phyloP scores from a whole-genome alignment of 345 rosid species.

The Combretum micranthum region DNA sequence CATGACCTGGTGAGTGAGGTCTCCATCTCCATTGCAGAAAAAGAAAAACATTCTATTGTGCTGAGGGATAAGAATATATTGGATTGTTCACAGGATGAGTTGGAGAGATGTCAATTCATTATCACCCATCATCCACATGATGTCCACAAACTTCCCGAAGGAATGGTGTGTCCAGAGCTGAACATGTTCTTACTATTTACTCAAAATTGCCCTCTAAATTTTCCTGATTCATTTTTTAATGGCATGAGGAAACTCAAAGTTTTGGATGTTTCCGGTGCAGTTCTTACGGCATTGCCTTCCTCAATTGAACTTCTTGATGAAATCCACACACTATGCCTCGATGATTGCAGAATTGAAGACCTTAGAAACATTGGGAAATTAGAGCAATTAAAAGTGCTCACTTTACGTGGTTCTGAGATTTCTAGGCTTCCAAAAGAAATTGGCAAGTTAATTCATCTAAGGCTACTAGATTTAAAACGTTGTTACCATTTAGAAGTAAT shows the following conservation, averaged over 20 bases:
- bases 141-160: conserved; percentile 10
- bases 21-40: conserved; percentile 14
- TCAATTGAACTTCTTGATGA: conserved; percentile 1
- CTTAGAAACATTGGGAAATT: conserved; percentile 3
- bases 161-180: conserved; percentile 10
- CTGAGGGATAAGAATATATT: not conserved
- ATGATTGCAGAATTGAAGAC: conserved; percentile 5
- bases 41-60: not conserved
- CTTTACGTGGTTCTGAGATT: conserved; percentile 1
- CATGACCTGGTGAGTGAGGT: conserved; percentile 15
- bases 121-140: not conserved
- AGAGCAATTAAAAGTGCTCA: conserved; percentile 1
- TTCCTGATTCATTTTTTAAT: conserved; percentile 10
- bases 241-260: conserved; percentile 16
- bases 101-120: conserved; percentile 1
- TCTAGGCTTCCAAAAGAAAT: too few species aligned
- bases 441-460: not conserved
- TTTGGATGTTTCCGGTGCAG: not conserved
- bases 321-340: conserved; percentile 10
- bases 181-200: not conserved
- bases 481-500: conserved; percentile 15
- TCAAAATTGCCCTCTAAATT: not conserved
- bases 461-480: conserved; percentile 9
- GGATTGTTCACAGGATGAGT: not conserved
- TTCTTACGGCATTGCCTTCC: not conserved